Percentiles rank a stretch among this genome's conserved stretches.
These are phyloP conservation scores for Euphorbia peplus DNA, from an alignment of 345 rosid genomes.

Conservation along the genomic window DNA sequence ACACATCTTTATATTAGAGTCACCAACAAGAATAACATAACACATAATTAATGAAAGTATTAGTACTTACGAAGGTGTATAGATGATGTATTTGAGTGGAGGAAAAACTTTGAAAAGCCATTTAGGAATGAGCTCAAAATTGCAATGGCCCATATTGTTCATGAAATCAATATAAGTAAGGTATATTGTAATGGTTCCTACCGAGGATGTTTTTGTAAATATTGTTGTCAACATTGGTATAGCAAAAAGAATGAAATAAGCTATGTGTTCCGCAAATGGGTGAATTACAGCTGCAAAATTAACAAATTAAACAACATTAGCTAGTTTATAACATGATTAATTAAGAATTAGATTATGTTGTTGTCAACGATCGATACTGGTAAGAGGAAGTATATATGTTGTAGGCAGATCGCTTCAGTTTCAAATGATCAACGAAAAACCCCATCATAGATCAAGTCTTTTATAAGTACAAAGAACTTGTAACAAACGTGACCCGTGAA, in stretches of 20 bases:
- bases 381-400: too few species aligned
- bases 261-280: constrained; percentile 69
- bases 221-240: constrained; percentile 36
- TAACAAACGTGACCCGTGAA: too few species aligned
- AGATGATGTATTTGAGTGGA: constrained; percentile 65
- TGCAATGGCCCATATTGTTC: constrained; percentile 93
- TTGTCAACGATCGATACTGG: too few species aligned
- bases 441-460: too few species aligned
- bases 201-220: constrained; percentile 33
- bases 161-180: constrained; percentile 56
- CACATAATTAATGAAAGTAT: too few species aligned
- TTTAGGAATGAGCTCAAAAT: constrained; percentile 67
- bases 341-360: too few species aligned
- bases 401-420: too few species aligned
- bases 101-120: constrained; percentile 55
- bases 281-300: constrained; percentile 64
- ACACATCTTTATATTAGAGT: too few species aligned
- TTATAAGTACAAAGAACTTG: too few species aligned
- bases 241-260: constrained; percentile 46
- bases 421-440: too few species aligned
- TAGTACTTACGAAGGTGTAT: constrained; percentile 67
- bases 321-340: too few species aligned
- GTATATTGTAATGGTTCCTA: constrained; percentile 24
- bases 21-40: too few species aligned
- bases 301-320: not conserved